phyloP scores from a whole-genome alignment of 78 protist genomes.

The Tieghemostelium lacteum region DNA sequence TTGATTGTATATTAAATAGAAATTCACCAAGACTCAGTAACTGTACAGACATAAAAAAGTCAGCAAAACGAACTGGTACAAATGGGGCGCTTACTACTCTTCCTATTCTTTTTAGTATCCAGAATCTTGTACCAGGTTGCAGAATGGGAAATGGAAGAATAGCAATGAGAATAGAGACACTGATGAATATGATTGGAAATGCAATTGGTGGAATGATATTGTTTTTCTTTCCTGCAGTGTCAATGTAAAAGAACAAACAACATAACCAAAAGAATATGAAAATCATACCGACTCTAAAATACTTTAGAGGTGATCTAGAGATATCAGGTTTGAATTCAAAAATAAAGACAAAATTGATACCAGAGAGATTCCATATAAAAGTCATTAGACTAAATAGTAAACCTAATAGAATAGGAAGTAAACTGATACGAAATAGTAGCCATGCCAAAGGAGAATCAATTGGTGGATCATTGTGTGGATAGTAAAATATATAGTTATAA shows the following conservation, averaged over 20 bases:
- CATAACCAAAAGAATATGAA: slow-evolving; percentile 45
- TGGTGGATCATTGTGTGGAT: slow-evolving; percentile 48
- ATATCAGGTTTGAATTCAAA: slow-evolving; percentile 51
- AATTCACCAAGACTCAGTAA: slow-evolving; percentile 42
- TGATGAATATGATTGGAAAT: slow-evolving; percentile 28
- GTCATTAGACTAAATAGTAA: slow-evolving; percentile 19
- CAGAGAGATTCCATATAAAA: slow-evolving; percentile 29
- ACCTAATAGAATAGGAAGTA: slow-evolving; percentile 47
- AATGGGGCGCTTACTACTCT: slow-evolving; percentile 58
- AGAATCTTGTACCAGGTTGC: slow-evolving; percentile 38
- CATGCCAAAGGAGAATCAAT: slow-evolving; percentile 58
- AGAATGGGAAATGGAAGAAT: slow-evolving; percentile 52
- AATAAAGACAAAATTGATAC: slow-evolving; percentile 65
- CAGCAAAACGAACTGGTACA: slow-evolving; percentile 57
- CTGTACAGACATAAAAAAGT: slow-evolving; percentile 70
- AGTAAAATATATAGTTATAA: slow-evolving; percentile 27
- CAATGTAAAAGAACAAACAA: slow-evolving; percentile 41
- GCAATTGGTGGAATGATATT: slow-evolving; percentile 5
- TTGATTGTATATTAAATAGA: slow-evolving; percentile 69
- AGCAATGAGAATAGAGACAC: background rate
- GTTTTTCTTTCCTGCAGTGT: background rate
- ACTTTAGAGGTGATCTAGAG: slow-evolving; percentile 36
- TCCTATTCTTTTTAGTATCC: slow-evolving; percentile 48
- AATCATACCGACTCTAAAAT: slow-evolving; percentile 18
- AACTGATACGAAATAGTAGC: slow-evolving; percentile 42